phyloP scores from a whole-genome alignment of 352 stramenopile species.

The Globisporangium parvum region DNA sequence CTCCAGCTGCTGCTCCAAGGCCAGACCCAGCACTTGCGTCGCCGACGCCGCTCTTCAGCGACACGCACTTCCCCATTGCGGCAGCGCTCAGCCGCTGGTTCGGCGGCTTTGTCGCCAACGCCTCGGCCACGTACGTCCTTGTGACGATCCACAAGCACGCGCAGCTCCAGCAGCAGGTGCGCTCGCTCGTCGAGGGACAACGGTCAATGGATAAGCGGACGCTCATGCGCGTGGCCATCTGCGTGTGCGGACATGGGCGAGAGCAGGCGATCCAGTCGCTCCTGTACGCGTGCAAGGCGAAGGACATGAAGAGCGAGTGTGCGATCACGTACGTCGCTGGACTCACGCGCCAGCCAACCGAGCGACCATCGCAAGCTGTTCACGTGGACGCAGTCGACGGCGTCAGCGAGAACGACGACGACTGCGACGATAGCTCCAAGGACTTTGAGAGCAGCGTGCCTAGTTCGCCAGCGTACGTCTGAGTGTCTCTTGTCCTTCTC shows the following conservation, averaged over 20 bases:
- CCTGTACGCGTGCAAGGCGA: constrained; percentile 75
- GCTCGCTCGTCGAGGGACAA: too few relatives aligned
- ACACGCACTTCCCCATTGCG: constrained; percentile 57
- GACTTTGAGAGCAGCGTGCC: not conserved
- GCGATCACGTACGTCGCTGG: constrained; percentile 26
- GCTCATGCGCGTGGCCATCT: not conserved
- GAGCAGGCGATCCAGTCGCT: constrained; percentile 67
- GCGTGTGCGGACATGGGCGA: not conserved
- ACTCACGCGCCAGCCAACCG: constrained; percentile 16
- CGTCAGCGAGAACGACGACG: not conserved
- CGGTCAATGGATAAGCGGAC: not conserved
- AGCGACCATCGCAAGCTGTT: not conserved
- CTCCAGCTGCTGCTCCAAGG: not conserved
- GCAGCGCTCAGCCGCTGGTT: constrained; percentile 31
- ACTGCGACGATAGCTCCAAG: not conserved
- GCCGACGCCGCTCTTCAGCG: constrained; percentile 28
- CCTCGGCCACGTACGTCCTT: constrained; percentile 42
- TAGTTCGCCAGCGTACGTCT: constrained; percentile 8
- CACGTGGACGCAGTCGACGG: not conserved
- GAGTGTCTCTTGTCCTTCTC: too few relatives aligned
- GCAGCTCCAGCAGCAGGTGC: constrained; percentile 64
- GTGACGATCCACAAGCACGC: constrained; percentile 53
- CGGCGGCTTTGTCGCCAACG: constrained; percentile 40
- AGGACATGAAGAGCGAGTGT: constrained; percentile 48
- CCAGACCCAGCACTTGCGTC: not conserved